Percentiles rank a stretch among this genome's conserved stretches.
Conservation (phyloP, 2,329 filamentous ascomycete species). For the Periglandula ipomoeae region DNA sequence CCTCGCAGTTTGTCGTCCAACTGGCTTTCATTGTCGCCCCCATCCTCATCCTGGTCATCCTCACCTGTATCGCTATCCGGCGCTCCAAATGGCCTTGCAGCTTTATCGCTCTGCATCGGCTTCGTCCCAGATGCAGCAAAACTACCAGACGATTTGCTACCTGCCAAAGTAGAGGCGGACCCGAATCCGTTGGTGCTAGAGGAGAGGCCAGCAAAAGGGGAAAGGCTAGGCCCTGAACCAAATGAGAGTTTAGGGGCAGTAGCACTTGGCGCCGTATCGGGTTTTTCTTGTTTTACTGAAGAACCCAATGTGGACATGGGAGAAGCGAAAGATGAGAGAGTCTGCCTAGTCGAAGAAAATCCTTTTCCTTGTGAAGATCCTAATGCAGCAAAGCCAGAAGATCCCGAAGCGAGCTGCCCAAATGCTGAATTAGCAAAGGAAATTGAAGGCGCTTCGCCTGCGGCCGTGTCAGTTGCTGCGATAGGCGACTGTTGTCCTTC, state of each 20-base stretch:
- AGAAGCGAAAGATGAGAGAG: conserved; percentile 22
- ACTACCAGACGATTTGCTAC: conserved; percentile 44
- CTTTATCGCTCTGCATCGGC: conserved; percentile 46
- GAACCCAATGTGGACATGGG: conserved; percentile 11
- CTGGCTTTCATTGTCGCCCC: conserved; percentile 32
- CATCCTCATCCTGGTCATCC: conserved; percentile 31
- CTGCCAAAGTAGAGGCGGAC: conserved; percentile 26
- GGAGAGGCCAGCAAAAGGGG: conserved; percentile 38
- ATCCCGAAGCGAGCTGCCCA: conserved; percentile 52
- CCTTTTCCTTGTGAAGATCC: conserved; percentile 37
- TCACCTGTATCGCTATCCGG: conserved; percentile 54
- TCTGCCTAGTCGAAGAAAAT: conserved; percentile 37
- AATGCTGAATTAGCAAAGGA: conserved; percentile 63
- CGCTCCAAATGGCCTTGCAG: conserved; percentile 67
- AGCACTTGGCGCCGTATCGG: conserved; percentile 14
- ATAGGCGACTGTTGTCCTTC: not conserved
- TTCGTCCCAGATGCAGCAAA: conserved; percentile 57
- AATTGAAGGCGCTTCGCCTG: conserved; percentile 39
- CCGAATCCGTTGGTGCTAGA: conserved; percentile 39
- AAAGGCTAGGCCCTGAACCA: conserved; percentile 29
- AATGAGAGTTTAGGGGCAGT: conserved; percentile 41
- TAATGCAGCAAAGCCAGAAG: conserved; percentile 56
- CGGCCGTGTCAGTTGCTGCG: not conserved
- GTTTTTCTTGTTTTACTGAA: not conserved
- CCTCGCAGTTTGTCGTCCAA: conserved; percentile 37